Conservation (phyloP, 495 filamentous ascomycete species). For the Neurospora sp. region DNA sequence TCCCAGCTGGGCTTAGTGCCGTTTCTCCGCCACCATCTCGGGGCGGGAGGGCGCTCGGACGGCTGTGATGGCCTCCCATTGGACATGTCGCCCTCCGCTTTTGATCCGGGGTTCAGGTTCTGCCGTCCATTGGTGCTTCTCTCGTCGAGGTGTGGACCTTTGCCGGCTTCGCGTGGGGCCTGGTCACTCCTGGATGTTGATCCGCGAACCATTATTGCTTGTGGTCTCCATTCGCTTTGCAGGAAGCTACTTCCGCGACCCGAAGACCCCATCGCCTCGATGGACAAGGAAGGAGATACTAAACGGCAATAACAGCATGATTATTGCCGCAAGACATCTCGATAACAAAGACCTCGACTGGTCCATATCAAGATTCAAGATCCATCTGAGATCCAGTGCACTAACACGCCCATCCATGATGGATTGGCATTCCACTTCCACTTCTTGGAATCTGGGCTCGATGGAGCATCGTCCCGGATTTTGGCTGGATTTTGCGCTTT, state of each 20-base stretch:
- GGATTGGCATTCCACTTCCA: neutral
- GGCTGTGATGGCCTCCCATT: slow-evolving; percentile 1
- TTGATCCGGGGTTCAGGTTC: slow-evolving; percentile 23
- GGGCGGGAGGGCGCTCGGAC: neutral
- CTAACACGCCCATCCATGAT: neutral
- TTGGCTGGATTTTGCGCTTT: neutral
- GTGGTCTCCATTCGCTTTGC: neutral
- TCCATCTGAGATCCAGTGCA: neutral
- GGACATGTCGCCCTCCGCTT: slow-evolving; percentile 1
- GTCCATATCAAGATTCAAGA: neutral
- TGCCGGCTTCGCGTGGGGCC: neutral
- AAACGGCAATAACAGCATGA: neutral
- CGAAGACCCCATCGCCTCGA: neutral
- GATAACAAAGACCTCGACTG: neutral
- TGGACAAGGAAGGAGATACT: neutral
- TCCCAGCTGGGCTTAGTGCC: slow-evolving; percentile 13
- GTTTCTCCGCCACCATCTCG: slow-evolving; percentile 12
- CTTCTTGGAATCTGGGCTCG: neutral
- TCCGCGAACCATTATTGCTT: neutral
- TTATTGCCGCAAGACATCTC: neutral
- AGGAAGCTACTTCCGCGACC: neutral
- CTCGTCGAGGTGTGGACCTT: neutral
- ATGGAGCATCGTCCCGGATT: neutral
- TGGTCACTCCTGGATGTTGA: neutral
- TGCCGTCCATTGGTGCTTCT: slow-evolving; percentile 4